Percentiles rank a stretch among this genome's conserved stretches.
phyloP scores from a whole-genome alignment of 768 basidiomycete species.

The Serpula lacrymans region DNA sequence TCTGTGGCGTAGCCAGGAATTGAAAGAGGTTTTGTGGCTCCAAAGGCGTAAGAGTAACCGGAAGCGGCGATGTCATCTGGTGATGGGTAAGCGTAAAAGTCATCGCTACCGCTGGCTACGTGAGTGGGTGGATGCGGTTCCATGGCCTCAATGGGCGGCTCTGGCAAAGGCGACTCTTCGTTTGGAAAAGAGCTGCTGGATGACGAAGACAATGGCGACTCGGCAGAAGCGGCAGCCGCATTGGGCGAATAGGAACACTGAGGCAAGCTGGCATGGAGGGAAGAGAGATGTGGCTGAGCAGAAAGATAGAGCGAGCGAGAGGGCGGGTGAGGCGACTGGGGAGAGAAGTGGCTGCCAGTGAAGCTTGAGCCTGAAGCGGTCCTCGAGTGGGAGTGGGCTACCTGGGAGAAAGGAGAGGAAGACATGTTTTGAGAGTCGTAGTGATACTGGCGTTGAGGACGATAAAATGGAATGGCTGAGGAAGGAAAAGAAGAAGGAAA shows the following conservation, averaged over 20 bases:
- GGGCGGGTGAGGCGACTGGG: no score
- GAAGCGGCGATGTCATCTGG: constrained; percentile 19
- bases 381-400: constrained; percentile 17
- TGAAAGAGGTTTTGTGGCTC: constrained; percentile 20
- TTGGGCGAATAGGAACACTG: constrained; percentile 37
- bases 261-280: constrained; percentile 13
- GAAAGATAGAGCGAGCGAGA: constrained; percentile 10
- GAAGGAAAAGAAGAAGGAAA: constrained; percentile 20
- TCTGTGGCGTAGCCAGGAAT: constrained; percentile 19
- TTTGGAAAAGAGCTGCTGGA: constrained; percentile 30
- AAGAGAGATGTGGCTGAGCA: constrained; percentile 13
- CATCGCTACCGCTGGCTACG: constrained; percentile 21
- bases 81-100: constrained; percentile 23
- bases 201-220: constrained; percentile 39
- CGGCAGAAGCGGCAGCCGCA: constrained; percentile 30
- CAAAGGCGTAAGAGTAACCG: constrained; percentile 21
- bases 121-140: constrained; percentile 23
- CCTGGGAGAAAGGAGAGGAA: constrained; percentile 16
- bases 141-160: constrained; percentile 33
- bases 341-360: constrained; percentile 18
- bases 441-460: constrained; percentile 9
- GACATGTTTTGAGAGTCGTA: constrained; percentile 19
- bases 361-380: constrained; percentile 10
- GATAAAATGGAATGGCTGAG: constrained; percentile 9
- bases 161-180: constrained; percentile 35